Percentiles rank a stretch among this genome's conserved stretches.
These are phyloP conservation scores for Dactylellina sp. DNA, from an alignment of 2,329 filamentous ascomycete species.

Conservation along the genomic window DNA sequence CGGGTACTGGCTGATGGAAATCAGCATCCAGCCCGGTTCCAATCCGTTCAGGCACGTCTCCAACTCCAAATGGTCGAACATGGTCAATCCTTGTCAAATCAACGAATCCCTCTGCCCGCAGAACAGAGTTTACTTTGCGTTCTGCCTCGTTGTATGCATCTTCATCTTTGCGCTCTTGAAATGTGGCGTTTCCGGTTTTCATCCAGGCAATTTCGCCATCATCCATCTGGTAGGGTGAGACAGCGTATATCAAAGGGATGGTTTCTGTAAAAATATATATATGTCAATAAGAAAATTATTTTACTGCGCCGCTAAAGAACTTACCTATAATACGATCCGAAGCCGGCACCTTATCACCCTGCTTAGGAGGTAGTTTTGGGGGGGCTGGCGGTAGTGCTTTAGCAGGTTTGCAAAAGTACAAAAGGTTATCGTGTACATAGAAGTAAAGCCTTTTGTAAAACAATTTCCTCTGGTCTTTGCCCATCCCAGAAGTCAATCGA, in stretches of 20 bases:
- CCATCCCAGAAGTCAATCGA: conserved; percentile 73
- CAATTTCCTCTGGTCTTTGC: conserved; percentile 71
- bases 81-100: conserved; percentile 71
- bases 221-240: conserved; percentile 72
- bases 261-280: conserved; percentile 28
- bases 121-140: conserved; percentile 71
- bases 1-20: conserved; percentile 59
- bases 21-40: conserved; percentile 50
- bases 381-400: conserved; percentile 72
- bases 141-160: conserved; percentile 72
- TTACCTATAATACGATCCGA: conserved; percentile 69
- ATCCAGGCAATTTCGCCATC: conserved; percentile 71
- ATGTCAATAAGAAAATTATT: conserved; percentile 10
- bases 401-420: conserved; percentile 73
- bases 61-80: conserved; percentile 68
- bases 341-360: conserved; percentile 67
- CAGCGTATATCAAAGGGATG: conserved; percentile 70
- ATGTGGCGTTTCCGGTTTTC: conserved; percentile 64
- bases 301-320: neutral
- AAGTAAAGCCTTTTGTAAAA: conserved; percentile 74
- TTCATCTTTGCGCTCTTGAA: conserved; percentile 68
- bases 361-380: conserved; percentile 67
- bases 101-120: conserved; percentile 74
- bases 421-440: conserved; percentile 72
- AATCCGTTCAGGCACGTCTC: conserved; percentile 37